phyloP scores from a whole-genome alignment of 441 rosid species.

The Syzygium syzygioides region DNA sequence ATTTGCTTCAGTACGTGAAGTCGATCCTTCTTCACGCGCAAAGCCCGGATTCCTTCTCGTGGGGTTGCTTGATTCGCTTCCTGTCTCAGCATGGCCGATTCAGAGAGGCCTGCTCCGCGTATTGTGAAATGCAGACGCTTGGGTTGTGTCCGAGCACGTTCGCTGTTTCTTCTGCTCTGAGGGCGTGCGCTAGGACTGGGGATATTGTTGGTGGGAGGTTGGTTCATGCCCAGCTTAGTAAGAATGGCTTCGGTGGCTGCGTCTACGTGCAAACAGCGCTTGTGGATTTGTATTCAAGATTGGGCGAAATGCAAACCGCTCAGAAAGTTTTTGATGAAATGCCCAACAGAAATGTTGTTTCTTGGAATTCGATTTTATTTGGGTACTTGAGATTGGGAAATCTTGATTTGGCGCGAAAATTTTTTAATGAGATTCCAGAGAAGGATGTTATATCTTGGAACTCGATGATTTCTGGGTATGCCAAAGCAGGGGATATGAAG shows the following conservation, averaged over 20 bases:
- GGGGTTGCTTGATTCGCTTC: slow-evolving; percentile 58
- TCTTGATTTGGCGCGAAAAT: slow-evolving; percentile 27
- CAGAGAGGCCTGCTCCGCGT: slow-evolving; percentile 34
- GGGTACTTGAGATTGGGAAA: slow-evolving; percentile 38
- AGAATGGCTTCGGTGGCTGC: slow-evolving; percentile 42
- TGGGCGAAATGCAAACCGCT: slow-evolving; percentile 30
- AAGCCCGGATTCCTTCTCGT: slow-evolving; percentile 36
- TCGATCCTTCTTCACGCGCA: slow-evolving; percentile 26
- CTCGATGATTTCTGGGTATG: slow-evolving; percentile 41
- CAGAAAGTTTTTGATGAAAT: slow-evolving; percentile 33
- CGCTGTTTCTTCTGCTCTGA: slow-evolving; percentile 54
- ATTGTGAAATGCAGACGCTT: slow-evolving; percentile 36
- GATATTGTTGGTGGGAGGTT: slow-evolving; percentile 24
- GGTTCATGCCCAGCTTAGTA: slow-evolving; percentile 43
- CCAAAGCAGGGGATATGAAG: slow-evolving; percentile 30
- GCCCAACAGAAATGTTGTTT: slow-evolving; percentile 35
- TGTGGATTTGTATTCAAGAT: slow-evolving; percentile 44
- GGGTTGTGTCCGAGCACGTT: slow-evolving; percentile 42
- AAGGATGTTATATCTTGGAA: slow-evolving; percentile 55
- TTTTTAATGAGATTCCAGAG: slow-evolving; percentile 35
- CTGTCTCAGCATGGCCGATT: slow-evolving; percentile 49
- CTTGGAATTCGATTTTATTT: slow-evolving; percentile 59
- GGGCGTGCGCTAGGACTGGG: slow-evolving; percentile 43
- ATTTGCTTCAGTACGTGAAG: slow-evolving; percentile 25
- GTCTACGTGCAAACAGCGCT: slow-evolving; percentile 61